Evolutionary conservation across 2,329 filamentous ascomycete species (phyloP).

Genomic region (Paecilomyces variotii): DNA sequence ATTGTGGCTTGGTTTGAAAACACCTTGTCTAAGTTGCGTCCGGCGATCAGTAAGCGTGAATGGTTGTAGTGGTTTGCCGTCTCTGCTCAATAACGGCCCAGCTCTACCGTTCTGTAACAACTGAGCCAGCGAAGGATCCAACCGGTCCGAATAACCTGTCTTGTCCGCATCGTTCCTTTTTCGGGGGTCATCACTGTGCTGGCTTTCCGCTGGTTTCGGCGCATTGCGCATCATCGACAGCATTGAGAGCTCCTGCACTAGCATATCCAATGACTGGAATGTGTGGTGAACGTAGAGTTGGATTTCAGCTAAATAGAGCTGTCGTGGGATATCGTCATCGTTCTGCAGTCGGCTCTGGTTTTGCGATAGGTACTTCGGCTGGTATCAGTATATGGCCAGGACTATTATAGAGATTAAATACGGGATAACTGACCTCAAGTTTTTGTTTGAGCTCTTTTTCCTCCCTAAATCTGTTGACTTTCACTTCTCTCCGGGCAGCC

Average conservation of each 20-base stretch:
- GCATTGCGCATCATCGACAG: constrained; percentile 59
- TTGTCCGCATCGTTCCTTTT: constrained; percentile 42
- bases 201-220: constrained; percentile 32
- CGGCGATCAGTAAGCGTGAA: constrained; percentile 79
- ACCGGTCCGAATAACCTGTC: constrained; percentile 60
- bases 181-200: constrained; percentile 28
- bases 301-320: constrained; percentile 69
- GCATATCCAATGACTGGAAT: constrained; percentile 78
- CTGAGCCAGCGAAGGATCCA: constrained; percentile 58
- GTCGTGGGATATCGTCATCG: constrained; percentile 77
- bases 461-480: constrained; percentile 75
- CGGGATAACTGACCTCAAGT: constrained; percentile 53
- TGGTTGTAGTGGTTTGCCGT: constrained; percentile 80
- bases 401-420: constrained; percentile 4
- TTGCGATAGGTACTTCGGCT: constrained; percentile 47
- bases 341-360: constrained; percentile 56
- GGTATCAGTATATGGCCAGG: constrained; percentile 23
- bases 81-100: constrained; percentile 66
- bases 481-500: constrained; percentile 65
- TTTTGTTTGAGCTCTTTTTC: constrained; percentile 80
- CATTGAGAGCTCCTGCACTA: constrained; percentile 77
- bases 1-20: constrained; percentile 87
- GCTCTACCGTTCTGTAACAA: constrained; percentile 40
- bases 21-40: constrained; percentile 65
- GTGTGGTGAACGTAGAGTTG: constrained; percentile 66